A percentile compares a stretch with the other conserved stretches of the same genome.
Evolutionary conservation across 768 basidiomycete species (phyloP).

Genomic region (Tulasnella sp.): DNA sequence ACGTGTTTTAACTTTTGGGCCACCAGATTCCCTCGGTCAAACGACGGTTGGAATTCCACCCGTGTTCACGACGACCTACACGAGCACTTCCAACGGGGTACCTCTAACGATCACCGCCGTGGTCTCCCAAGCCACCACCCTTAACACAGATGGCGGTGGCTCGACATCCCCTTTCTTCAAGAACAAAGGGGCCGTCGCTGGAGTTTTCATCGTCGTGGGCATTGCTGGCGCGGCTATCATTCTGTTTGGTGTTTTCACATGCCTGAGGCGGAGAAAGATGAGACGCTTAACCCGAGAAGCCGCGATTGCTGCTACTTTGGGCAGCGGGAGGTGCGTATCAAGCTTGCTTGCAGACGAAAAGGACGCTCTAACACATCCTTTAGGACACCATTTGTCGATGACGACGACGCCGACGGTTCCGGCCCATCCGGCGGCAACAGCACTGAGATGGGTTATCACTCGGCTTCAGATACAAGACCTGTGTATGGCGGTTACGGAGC

Average conservation of each 20-base stretch:
- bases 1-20: background rate
- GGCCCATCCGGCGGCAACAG: background rate
- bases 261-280: conserved; percentile 14
- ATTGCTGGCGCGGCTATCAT: conserved; percentile 53
- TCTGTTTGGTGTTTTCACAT: conserved; percentile 44
- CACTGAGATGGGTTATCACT: conserved; percentile 24
- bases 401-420: conserved; percentile 15
- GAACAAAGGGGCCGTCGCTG: conserved; percentile 67
- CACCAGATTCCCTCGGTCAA: conserved; percentile 43
- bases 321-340: conserved; percentile 7
- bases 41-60: conserved; percentile 44
- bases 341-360: background rate
- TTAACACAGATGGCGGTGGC: conserved; percentile 42
- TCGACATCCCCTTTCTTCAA: conserved; percentile 58
- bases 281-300: conserved; percentile 17
- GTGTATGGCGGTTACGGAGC: background rate
- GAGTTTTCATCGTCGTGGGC: conserved; percentile 71
- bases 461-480: conserved; percentile 17
- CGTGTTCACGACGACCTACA: conserved; percentile 46
- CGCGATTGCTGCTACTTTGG: conserved; percentile 8
- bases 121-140: conserved; percentile 63
- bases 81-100: conserved; percentile 53
- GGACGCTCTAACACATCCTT: background rate
- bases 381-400: conserved; percentile 24
- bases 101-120: conserved; percentile 58